Percentiles rank a stretch among this genome's conserved stretches.
Conservation (phyloP, 805 yeast genomes). For the Wickerhamia fluorescens region DNA sequence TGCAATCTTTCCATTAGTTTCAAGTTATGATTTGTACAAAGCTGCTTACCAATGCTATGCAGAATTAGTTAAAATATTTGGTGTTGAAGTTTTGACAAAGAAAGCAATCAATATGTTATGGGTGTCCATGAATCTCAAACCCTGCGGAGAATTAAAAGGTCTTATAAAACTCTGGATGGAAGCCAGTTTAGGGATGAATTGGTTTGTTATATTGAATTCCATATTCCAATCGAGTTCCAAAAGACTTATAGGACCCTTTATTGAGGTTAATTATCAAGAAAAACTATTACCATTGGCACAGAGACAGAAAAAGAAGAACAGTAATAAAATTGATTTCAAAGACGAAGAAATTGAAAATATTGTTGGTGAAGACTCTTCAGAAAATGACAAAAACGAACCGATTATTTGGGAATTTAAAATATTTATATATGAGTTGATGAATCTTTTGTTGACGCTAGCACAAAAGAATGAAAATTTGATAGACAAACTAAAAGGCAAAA, state of each 20-base stretch:
- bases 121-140: slow-evolving; percentile 48
- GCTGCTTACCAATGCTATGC: slow-evolving; percentile 50
- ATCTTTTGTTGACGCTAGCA: slow-evolving; percentile 35
- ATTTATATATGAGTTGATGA: slow-evolving; percentile 41
- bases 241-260: slow-evolving; percentile 33
- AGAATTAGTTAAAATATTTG: slow-evolving; percentile 48
- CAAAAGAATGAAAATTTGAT: slow-evolving; percentile 35
- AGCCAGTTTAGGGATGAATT: slow-evolving; percentile 37
- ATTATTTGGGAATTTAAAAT: slow-evolving; percentile 51
- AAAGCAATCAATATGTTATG: slow-evolving; percentile 51
- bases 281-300: slow-evolving; percentile 36
- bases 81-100: slow-evolving; percentile 37
- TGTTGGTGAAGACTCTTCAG: slow-evolving; percentile 25
- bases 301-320: slow-evolving; percentile 31
- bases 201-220: slow-evolving; percentile 53
- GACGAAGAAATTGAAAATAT: slow-evolving; percentile 38
- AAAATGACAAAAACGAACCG: slow-evolving; percentile 45
- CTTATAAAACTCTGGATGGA: slow-evolving; percentile 58
- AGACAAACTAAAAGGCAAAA: slow-evolving; percentile 34
- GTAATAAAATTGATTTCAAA: slow-evolving; percentile 22
- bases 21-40: slow-evolving; percentile 32
- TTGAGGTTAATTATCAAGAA: slow-evolving; percentile 32
- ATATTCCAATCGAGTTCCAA: slow-evolving; percentile 40
- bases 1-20: slow-evolving; percentile 39
- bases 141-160: slow-evolving; percentile 35